Conservation (phyloP, 2,329 filamentous ascomycete species). For the Pestalotiopsis sp. region DNA sequence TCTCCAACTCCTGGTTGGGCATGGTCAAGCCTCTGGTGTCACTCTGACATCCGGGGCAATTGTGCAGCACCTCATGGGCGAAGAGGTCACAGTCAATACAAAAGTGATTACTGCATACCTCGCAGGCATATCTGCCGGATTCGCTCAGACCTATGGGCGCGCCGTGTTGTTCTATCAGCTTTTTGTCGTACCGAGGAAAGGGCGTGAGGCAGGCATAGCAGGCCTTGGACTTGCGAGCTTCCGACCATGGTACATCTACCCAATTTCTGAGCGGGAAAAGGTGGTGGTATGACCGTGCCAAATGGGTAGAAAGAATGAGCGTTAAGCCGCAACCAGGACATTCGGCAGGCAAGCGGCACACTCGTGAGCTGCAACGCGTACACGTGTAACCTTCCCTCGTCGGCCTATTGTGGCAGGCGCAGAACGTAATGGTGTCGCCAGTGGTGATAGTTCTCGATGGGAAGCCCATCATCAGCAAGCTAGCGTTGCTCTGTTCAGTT, state of each 20-base stretch:
- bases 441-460: conserved; percentile 81
- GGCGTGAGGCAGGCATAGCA: conserved; percentile 79
- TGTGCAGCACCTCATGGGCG: conserved; percentile 91
- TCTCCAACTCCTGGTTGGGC: conserved; percentile 15
- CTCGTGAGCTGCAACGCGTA: conserved; percentile 84
- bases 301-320: conserved; percentile 89
- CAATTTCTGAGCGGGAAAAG: conserved; percentile 89
- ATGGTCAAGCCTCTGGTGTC: conserved; percentile 36
- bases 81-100: conserved; percentile 98
- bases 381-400: conserved; percentile 86
- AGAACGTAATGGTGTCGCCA: conserved; percentile 69
- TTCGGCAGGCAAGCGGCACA: conserved; percentile 86
- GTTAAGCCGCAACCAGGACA: conserved; percentile 92
- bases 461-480: conserved; percentile 96
- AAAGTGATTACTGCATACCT: conserved; percentile 86
- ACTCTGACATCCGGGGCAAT: conserved; percentile 87
- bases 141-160: conserved; percentile 72
- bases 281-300: conserved; percentile 92
- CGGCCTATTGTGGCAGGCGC: conserved; percentile 86
- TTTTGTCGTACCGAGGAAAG: conserved; percentile 61
- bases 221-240: conserved; percentile 62
- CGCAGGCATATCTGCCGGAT: conserved; percentile 86
- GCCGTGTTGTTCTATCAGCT: conserved; percentile 19
- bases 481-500: conserved; percentile 58
- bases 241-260: conserved; percentile 83